Evolutionary conservation across 768 basidiomycete species (phyloP).

Genomic region (Lactarius hengduanensis): DNA sequence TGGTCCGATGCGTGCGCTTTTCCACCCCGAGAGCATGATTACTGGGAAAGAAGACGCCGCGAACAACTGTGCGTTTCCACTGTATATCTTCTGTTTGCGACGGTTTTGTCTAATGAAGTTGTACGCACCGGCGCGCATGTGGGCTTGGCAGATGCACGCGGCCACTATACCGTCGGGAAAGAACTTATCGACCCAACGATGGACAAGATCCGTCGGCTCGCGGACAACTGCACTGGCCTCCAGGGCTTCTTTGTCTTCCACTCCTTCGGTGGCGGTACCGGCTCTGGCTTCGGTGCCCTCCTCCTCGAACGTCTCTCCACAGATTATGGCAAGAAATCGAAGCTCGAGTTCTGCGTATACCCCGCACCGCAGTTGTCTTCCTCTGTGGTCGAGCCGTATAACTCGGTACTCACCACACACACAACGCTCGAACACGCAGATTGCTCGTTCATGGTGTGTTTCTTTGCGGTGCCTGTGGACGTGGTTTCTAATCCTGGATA

Average conservation of each 20-base stretch:
- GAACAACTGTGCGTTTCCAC: constrained; percentile 80
- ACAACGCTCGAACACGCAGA: constrained; percentile 98
- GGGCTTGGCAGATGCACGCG: constrained; percentile 75
- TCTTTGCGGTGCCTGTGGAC: background rate
- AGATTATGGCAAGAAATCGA: constrained; percentile 99
- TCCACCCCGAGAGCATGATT: constrained; percentile 97
- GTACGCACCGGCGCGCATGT: constrained; percentile 13
- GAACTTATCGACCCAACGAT: constrained; percentile 95
- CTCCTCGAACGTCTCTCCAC: constrained; percentile 93
- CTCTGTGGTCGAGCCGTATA: constrained; percentile 98
- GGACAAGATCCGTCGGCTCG: constrained; percentile 91
- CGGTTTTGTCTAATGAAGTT: constrained; percentile 11
- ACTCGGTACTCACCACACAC: constrained; percentile 95
- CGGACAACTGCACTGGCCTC: constrained; percentile 94
- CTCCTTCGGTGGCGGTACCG: constrained; percentile 99
- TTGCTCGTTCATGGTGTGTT: constrained; percentile 93
- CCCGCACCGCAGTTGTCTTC: constrained; percentile 90
- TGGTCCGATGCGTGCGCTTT: constrained; percentile 88
- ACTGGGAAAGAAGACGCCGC: constrained; percentile 99
- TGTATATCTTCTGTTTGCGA: constrained; percentile 15
- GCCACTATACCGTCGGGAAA: constrained; percentile 98
- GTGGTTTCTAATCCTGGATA: background rate
- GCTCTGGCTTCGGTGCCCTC: constrained; percentile 96
- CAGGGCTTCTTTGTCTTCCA: constrained; percentile 99
- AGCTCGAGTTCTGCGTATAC: constrained; percentile 97